A percentile compares a stretch with the other conserved stretches of the same genome.
These are phyloP conservation scores for Hyaloperonospora arabidopsidis DNA, from an alignment of 352 stramenopile genomes.

Conservation along the genomic window DNA sequence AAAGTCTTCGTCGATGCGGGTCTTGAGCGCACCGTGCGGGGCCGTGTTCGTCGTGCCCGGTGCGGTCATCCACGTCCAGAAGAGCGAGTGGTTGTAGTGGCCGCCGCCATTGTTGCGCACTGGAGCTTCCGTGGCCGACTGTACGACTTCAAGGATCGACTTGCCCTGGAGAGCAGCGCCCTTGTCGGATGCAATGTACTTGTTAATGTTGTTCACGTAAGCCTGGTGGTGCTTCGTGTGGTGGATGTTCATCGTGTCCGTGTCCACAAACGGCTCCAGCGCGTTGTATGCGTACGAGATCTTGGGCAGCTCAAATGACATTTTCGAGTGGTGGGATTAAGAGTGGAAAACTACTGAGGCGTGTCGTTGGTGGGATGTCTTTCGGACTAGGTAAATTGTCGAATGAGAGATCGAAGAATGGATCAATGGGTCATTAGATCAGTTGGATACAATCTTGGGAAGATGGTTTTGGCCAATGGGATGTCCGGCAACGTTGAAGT, in stretches of 20 bases:
- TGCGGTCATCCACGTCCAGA: conserved; percentile 90
- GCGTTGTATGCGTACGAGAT: conserved; percentile 83
- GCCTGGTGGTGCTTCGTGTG: conserved; percentile 89
- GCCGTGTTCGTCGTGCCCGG: conserved; percentile 70
- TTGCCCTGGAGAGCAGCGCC: conserved; percentile 63
- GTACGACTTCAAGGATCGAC: conserved; percentile 73
- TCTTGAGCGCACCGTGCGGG: conserved; percentile 71
- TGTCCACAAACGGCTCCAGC: conserved; percentile 85
- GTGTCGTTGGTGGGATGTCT: too few species aligned
- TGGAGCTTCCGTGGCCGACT: conserved; percentile 60
- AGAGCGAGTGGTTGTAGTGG: conserved; percentile 86
- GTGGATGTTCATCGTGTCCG: conserved; percentile 87
- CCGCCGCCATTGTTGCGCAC: conserved; percentile 82
- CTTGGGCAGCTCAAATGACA: conserved; percentile 76
- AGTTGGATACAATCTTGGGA: too few species aligned
- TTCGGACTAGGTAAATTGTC: conserved; percentile 25
- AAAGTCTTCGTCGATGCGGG: conserved; percentile 86
- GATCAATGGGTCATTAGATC: too few species aligned
- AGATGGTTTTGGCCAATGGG: neutral
- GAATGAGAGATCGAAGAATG: conserved; percentile 12
- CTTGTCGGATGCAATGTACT: conserved; percentile 72
- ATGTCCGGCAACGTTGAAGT: too few species aligned
- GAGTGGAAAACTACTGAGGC: neutral
- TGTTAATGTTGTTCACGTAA: conserved; percentile 89
- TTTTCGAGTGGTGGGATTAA: conserved; percentile 21